These are phyloP conservation scores for Colletotrichum viniferum DNA, from an alignment of 2,329 filamentous ascomycete species.

Conservation along the genomic window DNA sequence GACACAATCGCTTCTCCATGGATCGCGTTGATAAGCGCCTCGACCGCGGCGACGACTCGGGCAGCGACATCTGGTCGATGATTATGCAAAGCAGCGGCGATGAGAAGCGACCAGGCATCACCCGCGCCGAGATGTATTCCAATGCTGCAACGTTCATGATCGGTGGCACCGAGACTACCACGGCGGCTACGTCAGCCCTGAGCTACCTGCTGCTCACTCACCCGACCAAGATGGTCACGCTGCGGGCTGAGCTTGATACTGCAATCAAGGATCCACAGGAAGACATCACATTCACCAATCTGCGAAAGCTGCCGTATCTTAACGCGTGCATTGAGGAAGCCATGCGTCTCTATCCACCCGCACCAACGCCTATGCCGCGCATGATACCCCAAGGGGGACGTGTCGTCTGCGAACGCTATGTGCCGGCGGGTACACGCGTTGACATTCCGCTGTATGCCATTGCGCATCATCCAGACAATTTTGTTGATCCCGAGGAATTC, in stretches of 20 bases:
- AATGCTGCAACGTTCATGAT: constrained; percentile 30
- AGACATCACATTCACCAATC: constrained; percentile 39
- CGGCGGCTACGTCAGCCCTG: constrained; percentile 43
- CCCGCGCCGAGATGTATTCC: constrained; percentile 17
- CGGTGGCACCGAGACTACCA: constrained; percentile 51
- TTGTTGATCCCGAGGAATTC: constrained; percentile 47
- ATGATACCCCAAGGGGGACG: constrained; percentile 36
- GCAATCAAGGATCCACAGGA: constrained; percentile 22
- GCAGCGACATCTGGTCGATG: constrained; percentile 15
- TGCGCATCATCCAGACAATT: constrained; percentile 34
- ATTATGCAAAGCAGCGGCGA: constrained; percentile 11
- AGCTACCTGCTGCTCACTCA: constrained; percentile 43
- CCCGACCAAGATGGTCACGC: constrained; percentile 30
- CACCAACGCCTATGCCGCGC: constrained; percentile 28
- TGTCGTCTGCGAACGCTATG: constrained; percentile 29
- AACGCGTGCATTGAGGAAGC: constrained; percentile 45
- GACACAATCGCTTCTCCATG: constrained; percentile 15
- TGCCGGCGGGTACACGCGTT: constrained; percentile 31
- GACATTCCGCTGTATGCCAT: constrained; percentile 18
- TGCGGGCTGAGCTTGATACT: constrained; percentile 39
- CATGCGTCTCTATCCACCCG: constrained; percentile 39
- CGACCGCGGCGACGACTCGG: constrained; percentile 5
- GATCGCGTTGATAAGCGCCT: constrained; percentile 18
- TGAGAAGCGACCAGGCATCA: not conserved
- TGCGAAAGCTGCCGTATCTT: constrained; percentile 39